Evolutionary conservation across 768 basidiomycete genomes (phyloP), one percentile per base, ranked within the genome.

Genomic region (Gautieria morchelliformis): DNA sequence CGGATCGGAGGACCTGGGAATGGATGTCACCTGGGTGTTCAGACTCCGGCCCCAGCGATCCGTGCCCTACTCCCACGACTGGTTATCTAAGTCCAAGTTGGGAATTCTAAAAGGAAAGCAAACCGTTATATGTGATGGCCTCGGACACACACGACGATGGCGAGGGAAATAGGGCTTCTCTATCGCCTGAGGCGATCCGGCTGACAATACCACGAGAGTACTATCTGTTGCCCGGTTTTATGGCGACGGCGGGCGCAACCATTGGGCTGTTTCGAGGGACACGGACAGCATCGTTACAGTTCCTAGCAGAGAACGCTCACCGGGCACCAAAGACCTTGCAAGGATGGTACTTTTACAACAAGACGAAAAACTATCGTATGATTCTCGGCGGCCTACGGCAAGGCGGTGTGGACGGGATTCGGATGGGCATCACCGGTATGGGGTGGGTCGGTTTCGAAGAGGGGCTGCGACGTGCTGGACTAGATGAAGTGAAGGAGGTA

Each of bases 301-400:
- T 88, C 69, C 77, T 93, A 51, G 92, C 91, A n/a, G 92, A 95
- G 70, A 94, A 95, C 68, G 92, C 84, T 45, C 93, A 95, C 70
- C 78, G 89, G 56, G 78, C 87, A 49, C 92, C 92, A 20, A 84
- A 72, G 63, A 95, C 93, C 32, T 78, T 91, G 58, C 81, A 85
- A 63, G 93, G 93, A 58, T 94, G 93, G 92, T 95, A 93, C 70
- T 87, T 91, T 64, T 94, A 95, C 81, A 88, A 91, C 68, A 94
- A 94, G 75, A 93, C 90, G 30, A 95, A 94, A 70, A 94, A 94
- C 74, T 94, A 93, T 75, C 76, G 81, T 63, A 81, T 93, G 63
- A 78, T 91, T 65, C 76, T 83, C 60, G 85, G 79, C 0, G 91
- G 79, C 9, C 67, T 93, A 67, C 81, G 79, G 64, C 83, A 81